These are phyloP conservation scores for Metarhizium album DNA, from an alignment of 2,329 filamentous ascomycete species.

Conservation along the genomic window DNA sequence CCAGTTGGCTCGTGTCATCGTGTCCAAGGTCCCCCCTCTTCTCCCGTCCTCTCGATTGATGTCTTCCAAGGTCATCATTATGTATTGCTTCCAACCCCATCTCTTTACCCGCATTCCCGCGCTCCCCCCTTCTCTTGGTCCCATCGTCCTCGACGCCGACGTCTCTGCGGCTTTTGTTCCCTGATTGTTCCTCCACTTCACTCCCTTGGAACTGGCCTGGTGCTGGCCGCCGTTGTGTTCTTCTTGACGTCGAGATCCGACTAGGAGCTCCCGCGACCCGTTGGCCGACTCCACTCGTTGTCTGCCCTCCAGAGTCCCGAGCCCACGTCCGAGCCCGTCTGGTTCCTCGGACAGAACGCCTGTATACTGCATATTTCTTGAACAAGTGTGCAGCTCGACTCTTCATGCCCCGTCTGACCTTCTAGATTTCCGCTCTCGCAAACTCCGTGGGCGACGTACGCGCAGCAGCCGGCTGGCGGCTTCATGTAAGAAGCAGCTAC, in stretches of 20 bases:
- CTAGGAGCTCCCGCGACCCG: neutral
- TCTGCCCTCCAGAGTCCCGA: neutral
- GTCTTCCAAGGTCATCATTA: too few species aligned
- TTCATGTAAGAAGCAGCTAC: conserved; percentile 17
- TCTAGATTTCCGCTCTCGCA: neutral
- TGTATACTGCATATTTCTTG: neutral
- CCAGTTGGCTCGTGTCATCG: neutral
- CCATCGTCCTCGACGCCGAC: neutral
- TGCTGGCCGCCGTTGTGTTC: neutral
- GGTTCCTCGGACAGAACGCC: neutral
- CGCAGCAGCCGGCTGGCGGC: conserved; percentile 13
- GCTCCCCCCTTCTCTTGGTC: neutral
- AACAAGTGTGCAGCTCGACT: neutral
- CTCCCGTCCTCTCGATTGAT: too few species aligned
- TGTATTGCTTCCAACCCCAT: neutral
- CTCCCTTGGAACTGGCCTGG: neutral
- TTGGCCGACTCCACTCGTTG: neutral
- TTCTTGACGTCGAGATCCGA: neutral
- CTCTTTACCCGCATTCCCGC: neutral
- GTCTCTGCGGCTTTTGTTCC: neutral
- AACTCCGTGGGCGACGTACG: neutral
- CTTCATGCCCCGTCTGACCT: neutral
- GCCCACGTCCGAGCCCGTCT: neutral
- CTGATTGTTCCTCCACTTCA: neutral
- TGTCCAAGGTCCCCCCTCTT: too few species aligned